phyloP scores from a whole-genome alignment of 345 rosid genomes.

The Eucalyptus tenuipes region DNA sequence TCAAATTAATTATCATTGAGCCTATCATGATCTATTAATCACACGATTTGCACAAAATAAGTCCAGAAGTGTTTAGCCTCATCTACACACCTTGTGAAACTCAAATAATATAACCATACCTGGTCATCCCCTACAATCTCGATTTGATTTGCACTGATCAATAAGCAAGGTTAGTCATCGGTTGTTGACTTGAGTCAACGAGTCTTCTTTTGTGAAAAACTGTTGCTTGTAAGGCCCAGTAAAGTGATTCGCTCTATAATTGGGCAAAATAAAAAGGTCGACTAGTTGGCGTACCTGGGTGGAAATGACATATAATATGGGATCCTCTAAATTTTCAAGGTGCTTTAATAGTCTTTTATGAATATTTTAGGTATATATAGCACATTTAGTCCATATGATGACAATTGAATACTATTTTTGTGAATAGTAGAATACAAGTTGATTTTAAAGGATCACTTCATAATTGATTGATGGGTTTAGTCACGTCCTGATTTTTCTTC shows the following conservation, averaged over 20 bases:
- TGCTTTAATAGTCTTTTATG: background rate
- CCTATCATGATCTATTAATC: background rate
- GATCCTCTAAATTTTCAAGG: background rate
- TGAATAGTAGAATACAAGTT: too few relatives aligned
- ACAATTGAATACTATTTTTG: background rate
- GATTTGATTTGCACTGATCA: background rate
- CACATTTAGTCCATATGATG: background rate
- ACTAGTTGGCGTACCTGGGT: too few relatives aligned
- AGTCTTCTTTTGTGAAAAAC: too few relatives aligned
- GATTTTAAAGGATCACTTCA: too few relatives aligned
- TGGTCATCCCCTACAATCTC: background rate
- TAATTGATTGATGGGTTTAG: too few relatives aligned
- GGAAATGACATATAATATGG: too few relatives aligned
- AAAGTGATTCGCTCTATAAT: too few relatives aligned
- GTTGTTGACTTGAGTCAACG: too few relatives aligned
- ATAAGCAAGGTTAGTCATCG: background rate
- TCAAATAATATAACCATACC: background rate
- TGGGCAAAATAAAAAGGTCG: too few relatives aligned
- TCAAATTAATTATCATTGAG: fast-evolving
- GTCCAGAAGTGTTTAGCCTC: background rate
- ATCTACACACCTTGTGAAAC: background rate
- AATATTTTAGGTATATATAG: too few relatives aligned
- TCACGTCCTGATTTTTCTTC: too few relatives aligned
- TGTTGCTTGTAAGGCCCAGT: too few relatives aligned
- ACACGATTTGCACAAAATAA: background rate